These are phyloP conservation scores for Aureobasidium pullulans DNA, from an alignment of 2,329 filamentous ascomycete species.

Conservation along the genomic window DNA sequence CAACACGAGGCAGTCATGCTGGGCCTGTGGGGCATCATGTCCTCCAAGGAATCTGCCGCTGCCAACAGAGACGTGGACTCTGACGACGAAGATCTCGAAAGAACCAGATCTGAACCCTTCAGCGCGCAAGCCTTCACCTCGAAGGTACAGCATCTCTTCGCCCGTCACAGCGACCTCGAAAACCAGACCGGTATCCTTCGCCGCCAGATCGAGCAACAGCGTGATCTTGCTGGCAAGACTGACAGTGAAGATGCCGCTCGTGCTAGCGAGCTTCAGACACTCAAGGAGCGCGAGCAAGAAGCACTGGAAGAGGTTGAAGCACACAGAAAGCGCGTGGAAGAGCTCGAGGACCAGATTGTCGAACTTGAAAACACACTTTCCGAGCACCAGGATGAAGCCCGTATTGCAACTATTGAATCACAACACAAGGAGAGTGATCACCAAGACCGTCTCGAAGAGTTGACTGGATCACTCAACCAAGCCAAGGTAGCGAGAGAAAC, in stretches of 20 bases:
- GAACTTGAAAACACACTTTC: conserved; percentile 26
- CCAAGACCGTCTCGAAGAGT: conserved; percentile 18
- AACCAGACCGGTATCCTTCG: conserved; percentile 86
- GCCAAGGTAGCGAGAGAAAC: conserved; percentile 18
- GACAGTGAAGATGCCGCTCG: conserved; percentile 49
- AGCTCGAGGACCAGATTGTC: conserved; percentile 19
- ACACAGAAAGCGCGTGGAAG: conserved; percentile 26
- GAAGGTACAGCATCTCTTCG: conserved; percentile 72
- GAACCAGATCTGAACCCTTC: conserved; percentile 46
- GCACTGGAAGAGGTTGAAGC: conserved; percentile 25
- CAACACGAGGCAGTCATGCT: conserved; percentile 50
- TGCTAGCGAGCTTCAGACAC: conserved; percentile 21
- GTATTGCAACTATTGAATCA: conserved; percentile 29
- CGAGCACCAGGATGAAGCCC: conserved; percentile 27
- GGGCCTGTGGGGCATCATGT: conserved; percentile 48
- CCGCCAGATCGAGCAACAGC: conserved; percentile 90
- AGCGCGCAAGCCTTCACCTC: conserved; percentile 68
- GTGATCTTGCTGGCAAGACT: conserved; percentile 82
- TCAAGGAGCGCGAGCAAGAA: conserved; percentile 19
- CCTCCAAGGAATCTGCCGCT: conserved; percentile 33
- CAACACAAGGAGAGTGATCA: conserved; percentile 27
- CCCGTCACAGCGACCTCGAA: conserved; percentile 66
- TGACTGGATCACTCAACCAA: conserved; percentile 16
- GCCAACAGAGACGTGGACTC: conserved; percentile 15
- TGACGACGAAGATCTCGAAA: conserved; percentile 29